These are phyloP conservation scores for Hypoxylon sp. DNA, from an alignment of 2,329 filamentous ascomycete species.

Conservation along the genomic window DNA sequence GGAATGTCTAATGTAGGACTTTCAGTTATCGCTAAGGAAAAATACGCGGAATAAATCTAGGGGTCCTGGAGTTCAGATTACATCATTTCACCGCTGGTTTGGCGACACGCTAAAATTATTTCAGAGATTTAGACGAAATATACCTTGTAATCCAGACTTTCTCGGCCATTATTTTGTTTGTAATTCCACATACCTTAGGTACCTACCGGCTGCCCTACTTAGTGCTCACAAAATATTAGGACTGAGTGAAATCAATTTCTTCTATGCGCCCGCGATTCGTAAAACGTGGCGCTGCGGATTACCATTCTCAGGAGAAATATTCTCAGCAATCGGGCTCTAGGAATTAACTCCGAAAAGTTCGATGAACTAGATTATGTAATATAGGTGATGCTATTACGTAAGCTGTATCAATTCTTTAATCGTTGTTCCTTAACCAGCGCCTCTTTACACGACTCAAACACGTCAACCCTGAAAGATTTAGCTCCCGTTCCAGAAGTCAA, in stretches of 20 bases:
- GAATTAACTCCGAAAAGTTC: background rate
- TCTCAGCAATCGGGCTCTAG: background rate
- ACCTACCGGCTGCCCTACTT: background rate
- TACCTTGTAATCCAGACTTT: background rate
- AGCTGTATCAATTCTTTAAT: background rate
- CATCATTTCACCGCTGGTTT: slow-evolving; percentile 7
- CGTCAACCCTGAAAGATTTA: slow-evolving; percentile 24
- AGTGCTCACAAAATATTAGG: background rate
- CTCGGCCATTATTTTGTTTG: slow-evolving; percentile 5
- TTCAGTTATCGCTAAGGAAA: background rate
- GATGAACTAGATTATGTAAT: no score
- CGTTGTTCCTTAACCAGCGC: slow-evolving; percentile 14
- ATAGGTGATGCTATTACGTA: no score
- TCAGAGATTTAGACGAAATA: background rate
- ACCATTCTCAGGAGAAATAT: background rate
- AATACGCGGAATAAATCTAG: background rate
- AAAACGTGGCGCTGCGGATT: background rate
- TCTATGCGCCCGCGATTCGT: no score
- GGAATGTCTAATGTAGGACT: background rate
- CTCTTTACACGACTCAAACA: slow-evolving; percentile 30
- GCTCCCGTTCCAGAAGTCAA: background rate
- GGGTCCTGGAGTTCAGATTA: slow-evolving; percentile 2
- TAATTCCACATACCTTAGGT: background rate
- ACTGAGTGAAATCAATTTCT: background rate
- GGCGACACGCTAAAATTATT: background rate